Percentiles rank a stretch among this genome's conserved stretches.
Evolutionary conservation across 2,329 filamentous ascomycete species (phyloP).

Genomic region (Aureobasidium sp.): DNA sequence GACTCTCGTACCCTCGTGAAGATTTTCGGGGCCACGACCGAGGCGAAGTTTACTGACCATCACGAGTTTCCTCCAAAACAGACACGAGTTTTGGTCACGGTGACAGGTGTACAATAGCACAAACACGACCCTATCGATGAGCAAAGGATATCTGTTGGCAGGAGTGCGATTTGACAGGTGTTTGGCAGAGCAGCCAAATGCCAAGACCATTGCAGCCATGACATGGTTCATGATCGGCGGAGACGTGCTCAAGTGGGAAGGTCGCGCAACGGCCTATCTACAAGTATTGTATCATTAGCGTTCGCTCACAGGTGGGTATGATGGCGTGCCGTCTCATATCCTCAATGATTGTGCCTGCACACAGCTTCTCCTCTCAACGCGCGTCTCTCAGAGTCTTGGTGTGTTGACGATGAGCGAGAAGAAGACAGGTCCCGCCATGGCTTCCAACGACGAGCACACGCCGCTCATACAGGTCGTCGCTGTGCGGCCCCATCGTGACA

Average conservation of each 20-base stretch:
- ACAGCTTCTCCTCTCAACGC: neutral
- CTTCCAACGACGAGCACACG: conserved; percentile 49
- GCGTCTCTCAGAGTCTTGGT: neutral
- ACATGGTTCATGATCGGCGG: neutral
- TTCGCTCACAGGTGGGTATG: neutral
- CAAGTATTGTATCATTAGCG: too few species aligned
- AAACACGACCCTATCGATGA: too few species aligned
- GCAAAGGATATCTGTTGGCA: neutral
- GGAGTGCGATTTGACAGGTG: too few species aligned
- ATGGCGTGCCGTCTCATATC: neutral
- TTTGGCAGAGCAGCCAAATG: too few species aligned
- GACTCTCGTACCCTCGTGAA: too few species aligned
- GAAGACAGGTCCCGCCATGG: conserved; percentile 28
- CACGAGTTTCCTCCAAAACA: too few species aligned
- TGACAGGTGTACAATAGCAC: too few species aligned
- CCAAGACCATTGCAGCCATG: neutral
- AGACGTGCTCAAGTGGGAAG: conserved; percentile 1
- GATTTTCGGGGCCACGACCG: too few species aligned
- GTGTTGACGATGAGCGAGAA: conserved; percentile 3
- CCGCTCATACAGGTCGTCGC: conserved; percentile 60
- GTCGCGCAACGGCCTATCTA: conserved; percentile 8
- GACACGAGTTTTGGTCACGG: too few species aligned
- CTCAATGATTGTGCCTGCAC: neutral
- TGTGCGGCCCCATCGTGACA: conserved; percentile 35
- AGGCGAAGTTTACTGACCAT: too few species aligned